Percentiles rank a stretch among this genome's conserved stretches.
phyloP scores from a whole-genome alignment of 2,329 filamentous ascomycete genomes.

The Colletotrichum chlorophyti region DNA sequence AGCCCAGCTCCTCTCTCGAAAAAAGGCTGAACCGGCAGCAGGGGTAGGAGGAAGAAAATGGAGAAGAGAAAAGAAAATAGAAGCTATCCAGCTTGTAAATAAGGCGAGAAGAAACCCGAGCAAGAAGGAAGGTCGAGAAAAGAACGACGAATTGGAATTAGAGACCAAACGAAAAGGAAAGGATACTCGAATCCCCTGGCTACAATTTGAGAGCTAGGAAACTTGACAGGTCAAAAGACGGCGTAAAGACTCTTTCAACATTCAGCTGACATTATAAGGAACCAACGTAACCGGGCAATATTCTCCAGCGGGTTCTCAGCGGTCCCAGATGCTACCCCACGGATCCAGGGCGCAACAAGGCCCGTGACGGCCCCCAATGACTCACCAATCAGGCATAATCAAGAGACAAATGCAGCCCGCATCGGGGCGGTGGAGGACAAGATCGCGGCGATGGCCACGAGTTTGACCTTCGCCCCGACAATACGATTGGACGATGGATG shows the following conservation, averaged over 20 bases:
- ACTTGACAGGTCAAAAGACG: slow-evolving; percentile 5
- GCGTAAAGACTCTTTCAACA: not conserved
- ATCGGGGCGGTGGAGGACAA: too few species aligned
- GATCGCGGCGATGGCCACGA: not conserved
- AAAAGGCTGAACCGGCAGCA: slow-evolving; percentile 22
- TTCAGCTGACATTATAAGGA: not conserved
- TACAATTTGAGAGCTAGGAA: not conserved
- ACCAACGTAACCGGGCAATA: not conserved
- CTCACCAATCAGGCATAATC: not conserved
- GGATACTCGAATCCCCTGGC: too few species aligned
- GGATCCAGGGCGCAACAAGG: slow-evolving; percentile 7
- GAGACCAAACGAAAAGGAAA: slow-evolving; percentile 9
- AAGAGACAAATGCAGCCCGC: too few species aligned
- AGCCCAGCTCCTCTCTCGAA: slow-evolving; percentile 10
- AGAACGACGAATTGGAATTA: slow-evolving; percentile 4
- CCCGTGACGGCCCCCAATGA: not conserved
- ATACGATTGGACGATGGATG: slow-evolving; percentile 14
- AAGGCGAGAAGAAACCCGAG: not conserved
- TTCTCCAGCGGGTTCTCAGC: not conserved
- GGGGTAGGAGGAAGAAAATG: not conserved
- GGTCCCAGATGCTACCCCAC: slow-evolving; percentile 9
- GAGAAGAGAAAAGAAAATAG: not conserved
- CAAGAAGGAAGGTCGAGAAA: not conserved
- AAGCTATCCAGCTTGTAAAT: not conserved
- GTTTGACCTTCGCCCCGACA: not conserved